These are phyloP conservation scores for Pelargonium nanum DNA, from an alignment of 345 rosid species.

Conservation along the genomic window DNA sequence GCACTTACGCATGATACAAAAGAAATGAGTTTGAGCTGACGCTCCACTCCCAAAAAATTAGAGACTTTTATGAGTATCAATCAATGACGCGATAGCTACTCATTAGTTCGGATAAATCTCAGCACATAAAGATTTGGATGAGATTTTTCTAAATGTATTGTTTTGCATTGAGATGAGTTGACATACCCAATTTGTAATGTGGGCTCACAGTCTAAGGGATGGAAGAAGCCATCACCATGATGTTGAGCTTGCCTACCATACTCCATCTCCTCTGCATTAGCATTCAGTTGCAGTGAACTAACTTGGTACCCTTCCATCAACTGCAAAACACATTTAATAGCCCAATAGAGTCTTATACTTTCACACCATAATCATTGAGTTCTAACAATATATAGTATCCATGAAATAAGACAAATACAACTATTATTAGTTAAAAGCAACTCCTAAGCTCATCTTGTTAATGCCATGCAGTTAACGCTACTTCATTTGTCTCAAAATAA, in stretches of 20 bases:
- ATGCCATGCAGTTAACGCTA: no score
- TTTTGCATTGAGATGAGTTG: background rate
- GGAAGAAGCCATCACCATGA: constrained; percentile 53
- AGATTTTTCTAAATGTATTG: background rate
- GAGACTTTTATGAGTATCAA: no score
- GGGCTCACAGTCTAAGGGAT: constrained; percentile 81
- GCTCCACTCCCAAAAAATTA: no score
- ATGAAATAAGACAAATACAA: no score
- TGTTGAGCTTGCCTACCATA: constrained; percentile 37
- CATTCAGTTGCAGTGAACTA: constrained; percentile 51
- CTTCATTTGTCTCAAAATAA: no score
- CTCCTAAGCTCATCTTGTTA: no score
- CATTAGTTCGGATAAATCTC: no score
- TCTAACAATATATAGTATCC: background rate
- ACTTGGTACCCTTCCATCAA: constrained; percentile 83
- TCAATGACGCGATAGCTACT: no score
- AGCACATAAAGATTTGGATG: no score
- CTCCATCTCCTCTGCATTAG: constrained; percentile 47
- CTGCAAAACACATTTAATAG: constrained; percentile 25
- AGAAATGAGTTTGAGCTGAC: no score
- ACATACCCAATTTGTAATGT: constrained; percentile 78
- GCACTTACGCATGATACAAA: no score
- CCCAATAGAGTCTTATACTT: background rate
- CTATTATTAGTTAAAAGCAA: no score
- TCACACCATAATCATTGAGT: background rate